Evolutionary conservation across 768 basidiomycete species (phyloP).

Genomic region (Lyophyllum atratum): DNA sequence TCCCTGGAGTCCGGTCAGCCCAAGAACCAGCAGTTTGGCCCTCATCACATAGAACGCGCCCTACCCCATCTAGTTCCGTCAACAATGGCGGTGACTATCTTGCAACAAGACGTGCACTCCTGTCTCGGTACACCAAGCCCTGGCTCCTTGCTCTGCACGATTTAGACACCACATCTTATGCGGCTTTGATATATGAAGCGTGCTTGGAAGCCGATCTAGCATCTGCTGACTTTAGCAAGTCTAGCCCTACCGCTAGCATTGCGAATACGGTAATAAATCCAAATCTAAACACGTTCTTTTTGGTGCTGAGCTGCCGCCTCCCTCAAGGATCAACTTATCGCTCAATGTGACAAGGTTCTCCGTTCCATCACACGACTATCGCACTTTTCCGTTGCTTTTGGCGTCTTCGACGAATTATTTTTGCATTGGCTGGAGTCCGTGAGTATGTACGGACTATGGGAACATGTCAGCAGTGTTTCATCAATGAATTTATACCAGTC

Average conservation of each 20-base stretch:
- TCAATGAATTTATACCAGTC: background rate
- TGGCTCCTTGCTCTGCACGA: slow-evolving; percentile 76
- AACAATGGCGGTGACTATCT: slow-evolving; percentile 76
- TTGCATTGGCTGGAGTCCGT: slow-evolving; percentile 58
- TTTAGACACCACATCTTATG: slow-evolving; percentile 56
- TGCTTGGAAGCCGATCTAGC: slow-evolving; percentile 47
- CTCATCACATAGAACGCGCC: slow-evolving; percentile 33
- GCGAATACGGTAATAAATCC: slow-evolving; percentile 13
- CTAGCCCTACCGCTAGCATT: slow-evolving; percentile 2
- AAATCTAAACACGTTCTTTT: background rate
- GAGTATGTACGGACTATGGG: slow-evolving; percentile 30
- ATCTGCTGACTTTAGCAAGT: slow-evolving; percentile 13
- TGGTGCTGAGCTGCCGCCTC: background rate
- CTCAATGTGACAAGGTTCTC: slow-evolving; percentile 43
- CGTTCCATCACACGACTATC: slow-evolving; percentile 54
- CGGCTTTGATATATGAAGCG: slow-evolving; percentile 51
- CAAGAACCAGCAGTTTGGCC: slow-evolving; percentile 60
- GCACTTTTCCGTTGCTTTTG: slow-evolving; percentile 56
- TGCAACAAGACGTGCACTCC: slow-evolving; percentile 53
- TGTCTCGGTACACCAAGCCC: slow-evolving; percentile 55
- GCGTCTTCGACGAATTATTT: slow-evolving; percentile 58
- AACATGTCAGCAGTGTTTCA: slow-evolving; percentile 36
- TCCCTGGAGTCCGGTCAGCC: slow-evolving; percentile 65
- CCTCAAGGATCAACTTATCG: background rate
- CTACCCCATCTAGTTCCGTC: slow-evolving; percentile 36